Conservation (phyloP, 805 yeast species). For the Lipomyces kockii region DNA sequence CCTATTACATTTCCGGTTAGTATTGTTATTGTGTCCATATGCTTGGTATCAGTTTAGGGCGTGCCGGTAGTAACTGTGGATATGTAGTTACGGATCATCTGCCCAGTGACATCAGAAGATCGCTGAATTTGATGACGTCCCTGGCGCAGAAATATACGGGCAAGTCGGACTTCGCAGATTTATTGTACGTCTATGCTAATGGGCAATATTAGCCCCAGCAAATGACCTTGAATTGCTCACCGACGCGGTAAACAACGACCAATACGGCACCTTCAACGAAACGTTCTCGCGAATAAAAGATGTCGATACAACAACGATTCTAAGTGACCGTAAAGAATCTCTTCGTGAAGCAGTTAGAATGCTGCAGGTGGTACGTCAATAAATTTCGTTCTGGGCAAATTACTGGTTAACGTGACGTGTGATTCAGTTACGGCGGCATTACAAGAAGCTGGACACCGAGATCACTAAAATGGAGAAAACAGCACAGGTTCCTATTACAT, state of each 20-base stretch:
- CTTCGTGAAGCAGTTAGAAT: constrained; percentile 13
- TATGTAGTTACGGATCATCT: constrained; percentile 32
- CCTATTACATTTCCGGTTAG: constrained; percentile 32
- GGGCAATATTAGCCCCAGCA: not conserved
- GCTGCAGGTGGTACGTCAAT: constrained; percentile 7
- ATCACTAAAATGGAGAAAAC: constrained; percentile 20
- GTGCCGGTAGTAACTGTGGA: not conserved
- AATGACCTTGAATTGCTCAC: constrained; percentile 15
- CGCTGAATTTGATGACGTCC: constrained; percentile 18
- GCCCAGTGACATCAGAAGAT: constrained; percentile 29
- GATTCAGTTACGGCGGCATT: constrained; percentile 4
- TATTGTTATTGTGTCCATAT: not conserved
- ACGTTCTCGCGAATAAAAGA: not conserved
- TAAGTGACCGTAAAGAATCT: constrained; percentile 18
- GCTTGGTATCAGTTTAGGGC: not conserved
- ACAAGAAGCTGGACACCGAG: constrained; percentile 13
- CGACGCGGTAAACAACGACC: not conserved
- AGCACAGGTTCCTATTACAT: constrained; percentile 1
- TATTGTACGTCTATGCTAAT: not conserved
- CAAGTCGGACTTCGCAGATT: not conserved
- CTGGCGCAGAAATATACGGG: constrained; percentile 15
- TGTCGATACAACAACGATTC: not conserved
- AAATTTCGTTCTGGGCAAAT: not conserved
- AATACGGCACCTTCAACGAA: not conserved
- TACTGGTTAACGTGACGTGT: not conserved